These are phyloP conservation scores for Proliferodiscus dingleyae DNA, from an alignment of 2,329 filamentous ascomycete species.

Conservation along the genomic window DNA sequence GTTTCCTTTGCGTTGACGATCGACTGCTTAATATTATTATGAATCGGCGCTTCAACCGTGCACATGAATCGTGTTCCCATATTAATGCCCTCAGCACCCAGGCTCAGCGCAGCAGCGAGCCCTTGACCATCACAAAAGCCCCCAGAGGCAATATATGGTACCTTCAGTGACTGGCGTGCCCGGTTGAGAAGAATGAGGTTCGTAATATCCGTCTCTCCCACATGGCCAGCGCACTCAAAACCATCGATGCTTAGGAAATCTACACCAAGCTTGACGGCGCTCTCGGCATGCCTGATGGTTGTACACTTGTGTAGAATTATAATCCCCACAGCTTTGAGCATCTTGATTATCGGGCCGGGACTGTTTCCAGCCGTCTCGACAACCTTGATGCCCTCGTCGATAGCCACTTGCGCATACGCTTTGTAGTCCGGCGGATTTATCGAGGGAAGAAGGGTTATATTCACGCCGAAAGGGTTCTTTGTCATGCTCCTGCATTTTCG, in stretches of 20 bases:
- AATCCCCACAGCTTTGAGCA: conserved; percentile 74
- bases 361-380: conserved; percentile 92
- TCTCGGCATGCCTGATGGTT: conserved; percentile 86
- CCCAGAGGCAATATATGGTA: conserved; percentile 93
- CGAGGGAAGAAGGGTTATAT: conserved; percentile 87
- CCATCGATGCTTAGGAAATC: conserved; percentile 97
- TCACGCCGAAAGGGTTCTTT: conserved; percentile 79
- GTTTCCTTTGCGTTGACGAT: conserved; percentile 88
- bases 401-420: conserved; percentile 85
- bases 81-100: conserved; percentile 92
- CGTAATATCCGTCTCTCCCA: conserved; percentile 81
- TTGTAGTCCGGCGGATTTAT: conserved; percentile 87
- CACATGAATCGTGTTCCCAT: conserved; percentile 99
- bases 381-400: conserved; percentile 86
- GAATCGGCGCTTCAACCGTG: conserved; percentile 88
- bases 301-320: conserved; percentile 97
- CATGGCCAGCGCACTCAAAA: conserved; percentile 91
- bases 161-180: conserved; percentile 74
- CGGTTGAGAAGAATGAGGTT: conserved; percentile 84
- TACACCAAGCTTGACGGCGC: conserved; percentile 87
- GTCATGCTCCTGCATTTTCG: conserved; percentile 78
- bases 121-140: conserved; percentile 95
- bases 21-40: conserved; percentile 86
- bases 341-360: conserved; percentile 83
- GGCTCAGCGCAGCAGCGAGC: conserved; percentile 79